Base-by-base conservation (phyloP, 139 green algal species). In the Micractinium conductrix region DNA sequence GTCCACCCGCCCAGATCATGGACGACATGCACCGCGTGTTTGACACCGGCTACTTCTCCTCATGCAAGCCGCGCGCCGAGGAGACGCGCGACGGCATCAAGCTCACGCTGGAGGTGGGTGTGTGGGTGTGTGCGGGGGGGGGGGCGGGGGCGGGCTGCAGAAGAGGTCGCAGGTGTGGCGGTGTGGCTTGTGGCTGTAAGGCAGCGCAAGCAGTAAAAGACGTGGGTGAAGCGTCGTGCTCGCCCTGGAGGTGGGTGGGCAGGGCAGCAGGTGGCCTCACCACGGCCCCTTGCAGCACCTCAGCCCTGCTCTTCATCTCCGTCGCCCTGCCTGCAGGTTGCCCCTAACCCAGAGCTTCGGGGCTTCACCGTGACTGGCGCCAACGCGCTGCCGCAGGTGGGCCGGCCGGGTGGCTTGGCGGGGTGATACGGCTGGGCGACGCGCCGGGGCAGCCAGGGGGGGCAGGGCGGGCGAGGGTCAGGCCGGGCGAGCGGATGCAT, bases 1-100 rank as follows among this genome's bases (percentile, higher is more conserved):
- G n/a, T n/a, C n/a, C n/a, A n/a, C n/a, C n/a, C n/a, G n/a, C n/a
- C n/a, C n/a, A 90, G 71, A 72, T 91, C 28, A 69, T 96, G 82
- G 90, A 93, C 2, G 95, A 99, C 75, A 86, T 98, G 60, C 74
- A 90, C 37, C 91, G 95, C 14, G 92, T 99, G 40, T 98, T 99
- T 74, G 88, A 91, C 84, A 96, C 95, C 8, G 96, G 96, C 50
- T 98, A 95, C 90, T 99, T 99, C 88, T 74, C 83, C 2, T 86
- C 81, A 38, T 92, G 91, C 73, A 62, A 89, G 33, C 95, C 96
- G 0, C 79, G 90, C 24, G 92, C 96, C 7, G 93, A 97, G 80
- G 96, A 99, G 89, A 99, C 97, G 16, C 89, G 97, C 2, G 97
- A 99, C 78, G 97, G 97, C 2, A 92, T 99, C 30, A 94, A 93